Conservation (phyloP, 2,329 filamentous ascomycete species). For the Meredithiella fracta region DNA sequence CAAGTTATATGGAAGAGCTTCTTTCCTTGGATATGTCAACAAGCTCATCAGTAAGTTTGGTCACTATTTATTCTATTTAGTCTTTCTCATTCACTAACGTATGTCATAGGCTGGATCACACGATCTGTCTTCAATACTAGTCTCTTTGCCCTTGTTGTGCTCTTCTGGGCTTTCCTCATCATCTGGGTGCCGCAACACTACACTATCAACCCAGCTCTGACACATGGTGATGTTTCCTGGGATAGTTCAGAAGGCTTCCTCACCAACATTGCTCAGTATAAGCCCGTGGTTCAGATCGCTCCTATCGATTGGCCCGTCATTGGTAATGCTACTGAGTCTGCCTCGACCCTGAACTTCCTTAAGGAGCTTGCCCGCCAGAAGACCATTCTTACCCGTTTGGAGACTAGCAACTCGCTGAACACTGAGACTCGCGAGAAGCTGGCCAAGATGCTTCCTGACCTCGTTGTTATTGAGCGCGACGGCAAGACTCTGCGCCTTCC, state of each 20-base stretch:
- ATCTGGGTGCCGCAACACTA: slow-evolving; percentile 8
- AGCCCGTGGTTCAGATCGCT: slow-evolving; percentile 16
- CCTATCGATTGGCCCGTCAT: neutral
- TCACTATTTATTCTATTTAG: neutral
- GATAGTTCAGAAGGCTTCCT: slow-evolving; percentile 17
- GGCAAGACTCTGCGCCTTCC: slow-evolving; percentile 34
- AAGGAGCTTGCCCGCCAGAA: slow-evolving; percentile 21
- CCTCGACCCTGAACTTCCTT: slow-evolving; percentile 19
- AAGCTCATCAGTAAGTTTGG: slow-evolving; percentile 9
- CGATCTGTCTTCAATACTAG: neutral
- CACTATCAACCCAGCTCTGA: slow-evolving; percentile 9
- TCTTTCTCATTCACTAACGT: neutral
- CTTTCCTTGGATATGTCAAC: slow-evolving; percentile 4
- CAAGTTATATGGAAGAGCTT: slow-evolving; percentile 4
- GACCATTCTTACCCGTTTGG: slow-evolving; percentile 1
- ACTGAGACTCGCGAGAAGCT: slow-evolving; percentile 26
- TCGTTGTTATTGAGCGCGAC: slow-evolving; percentile 38
- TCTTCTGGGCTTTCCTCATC: slow-evolving; percentile 2
- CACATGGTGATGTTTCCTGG: slow-evolving; percentile 16
- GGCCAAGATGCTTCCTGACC: slow-evolving; percentile 34
- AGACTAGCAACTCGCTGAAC: slow-evolving; percentile 9
- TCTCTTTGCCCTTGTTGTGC: slow-evolving; percentile 3
- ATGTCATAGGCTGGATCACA: neutral
- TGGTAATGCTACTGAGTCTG: slow-evolving; percentile 20
- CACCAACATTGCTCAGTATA: slow-evolving; percentile 19